phyloP scores from a whole-genome alignment of 2,329 filamentous ascomycete species.

The Lecanicillium sp. region DNA sequence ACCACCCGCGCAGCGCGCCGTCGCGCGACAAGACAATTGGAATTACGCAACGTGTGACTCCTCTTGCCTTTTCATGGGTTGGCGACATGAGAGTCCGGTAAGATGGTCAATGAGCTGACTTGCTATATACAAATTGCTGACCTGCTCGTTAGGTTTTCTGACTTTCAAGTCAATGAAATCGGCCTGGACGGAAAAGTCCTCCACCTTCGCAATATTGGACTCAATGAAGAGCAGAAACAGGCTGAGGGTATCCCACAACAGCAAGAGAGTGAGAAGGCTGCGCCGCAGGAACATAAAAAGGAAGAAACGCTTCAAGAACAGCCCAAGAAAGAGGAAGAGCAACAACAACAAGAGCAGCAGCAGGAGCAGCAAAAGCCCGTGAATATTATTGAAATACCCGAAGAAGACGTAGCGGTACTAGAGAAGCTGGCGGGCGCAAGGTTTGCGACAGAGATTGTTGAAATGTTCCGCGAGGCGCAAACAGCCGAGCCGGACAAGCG shows the following conservation, averaged over 20 bases:
- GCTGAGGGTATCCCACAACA: slow-evolving; percentile 12
- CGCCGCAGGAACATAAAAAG: slow-evolving; percentile 11
- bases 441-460: slow-evolving; percentile 31
- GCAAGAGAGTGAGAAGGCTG: slow-evolving; percentile 10
- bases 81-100: slow-evolving; percentile 32
- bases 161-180: slow-evolving; percentile 91
- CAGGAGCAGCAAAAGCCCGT: slow-evolving; percentile 12
- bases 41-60: slow-evolving; percentile 31
- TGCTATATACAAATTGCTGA: background rate
- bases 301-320: background rate
- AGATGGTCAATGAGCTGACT: slow-evolving; percentile 8
- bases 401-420: slow-evolving; percentile 27
- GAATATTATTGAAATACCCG: slow-evolving; percentile 18
- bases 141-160: slow-evolving; percentile 57
- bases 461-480: slow-evolving; percentile 30
- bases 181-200: slow-evolving; percentile 65
- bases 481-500: slow-evolving; percentile 18
- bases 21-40: slow-evolving; percentile 27
- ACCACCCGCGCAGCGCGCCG: slow-evolving; percentile 20
- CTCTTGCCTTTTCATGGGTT: slow-evolving; percentile 27
- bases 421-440: slow-evolving; percentile 28
- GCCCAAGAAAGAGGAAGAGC: too few relatives aligned
- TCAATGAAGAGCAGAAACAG: slow-evolving; percentile 12
- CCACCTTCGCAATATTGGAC: slow-evolving; percentile 50
- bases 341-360: slow-evolving; percentile 7